Conservation (phyloP, 2,329 filamentous ascomycete species). For the Endocalyx cinctus region DNA sequence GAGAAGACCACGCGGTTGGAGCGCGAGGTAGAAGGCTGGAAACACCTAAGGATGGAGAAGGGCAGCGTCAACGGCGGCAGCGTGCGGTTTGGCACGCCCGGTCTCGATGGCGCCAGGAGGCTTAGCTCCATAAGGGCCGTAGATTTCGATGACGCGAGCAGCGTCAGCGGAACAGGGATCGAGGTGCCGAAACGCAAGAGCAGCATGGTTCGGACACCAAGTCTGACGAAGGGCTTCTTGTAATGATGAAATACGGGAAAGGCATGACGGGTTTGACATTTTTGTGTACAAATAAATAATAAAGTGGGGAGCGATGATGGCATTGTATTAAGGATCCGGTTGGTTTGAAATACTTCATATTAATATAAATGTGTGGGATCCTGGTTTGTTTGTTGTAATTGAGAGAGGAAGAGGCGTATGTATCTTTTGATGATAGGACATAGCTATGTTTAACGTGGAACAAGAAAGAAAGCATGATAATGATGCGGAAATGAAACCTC, state of each 20-base stretch:
- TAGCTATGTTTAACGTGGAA: too few relatives aligned
- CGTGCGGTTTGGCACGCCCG: conserved; percentile 21
- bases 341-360: too few relatives aligned
- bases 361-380: too few relatives aligned
- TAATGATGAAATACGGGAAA: conserved; percentile 31
- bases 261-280: too few relatives aligned
- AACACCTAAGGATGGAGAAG: conserved; percentile 67
- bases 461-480: too few relatives aligned
- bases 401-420: too few relatives aligned
- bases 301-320: too few relatives aligned
- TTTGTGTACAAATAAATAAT: too few relatives aligned
- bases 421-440: too few relatives aligned
- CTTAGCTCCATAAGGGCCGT: conserved; percentile 48
- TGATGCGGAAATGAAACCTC: too few relatives aligned
- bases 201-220: conserved; percentile 58
- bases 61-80: conserved; percentile 26
- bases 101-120: conserved; percentile 22
- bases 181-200: conserved; percentile 63
- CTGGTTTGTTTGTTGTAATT: too few relatives aligned
- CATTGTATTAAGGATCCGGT: too few relatives aligned
- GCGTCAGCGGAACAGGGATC: conserved; percentile 30
- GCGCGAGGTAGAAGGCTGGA: conserved; percentile 81
- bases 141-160: conserved; percentile 33
- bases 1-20: conserved; percentile 81
- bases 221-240: conserved; percentile 75